Percentiles rank a stretch among this genome's conserved stretches.
These are phyloP conservation scores for Phytophthora gonapodyides DNA, from an alignment of 352 stramenopile genomes.

Conservation along the genomic window DNA sequence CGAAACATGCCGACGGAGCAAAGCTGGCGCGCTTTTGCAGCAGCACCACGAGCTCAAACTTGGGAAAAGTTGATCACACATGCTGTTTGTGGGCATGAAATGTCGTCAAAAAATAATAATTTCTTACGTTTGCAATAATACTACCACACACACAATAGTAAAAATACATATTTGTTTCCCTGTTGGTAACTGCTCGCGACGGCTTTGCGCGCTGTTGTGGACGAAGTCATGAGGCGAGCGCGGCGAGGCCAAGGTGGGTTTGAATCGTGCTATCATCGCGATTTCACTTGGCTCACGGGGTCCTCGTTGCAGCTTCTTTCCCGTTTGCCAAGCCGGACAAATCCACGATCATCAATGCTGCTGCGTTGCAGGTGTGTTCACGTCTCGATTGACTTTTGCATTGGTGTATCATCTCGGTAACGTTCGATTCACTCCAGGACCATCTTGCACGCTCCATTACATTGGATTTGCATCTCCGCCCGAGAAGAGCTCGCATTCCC, in stretches of 20 bases:
- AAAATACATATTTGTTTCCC: no score
- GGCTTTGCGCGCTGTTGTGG: not conserved
- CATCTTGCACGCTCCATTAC: slow-evolving; percentile 61
- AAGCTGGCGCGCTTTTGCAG: no score
- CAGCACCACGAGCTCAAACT: no score
- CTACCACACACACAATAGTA: no score
- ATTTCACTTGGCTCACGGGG: not conserved
- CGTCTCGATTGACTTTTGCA: not conserved
- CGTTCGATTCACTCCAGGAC: slow-evolving; percentile 30
- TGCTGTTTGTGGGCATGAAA: no score
- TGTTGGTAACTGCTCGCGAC: slow-evolving; percentile 18
- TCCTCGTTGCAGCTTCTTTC: slow-evolving; percentile 23
- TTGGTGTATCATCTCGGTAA: not conserved
- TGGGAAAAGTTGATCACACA: no score
- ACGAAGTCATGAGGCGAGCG: slow-evolving; percentile 12
- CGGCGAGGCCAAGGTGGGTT: slow-evolving; percentile 27
- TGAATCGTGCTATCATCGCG: not conserved
- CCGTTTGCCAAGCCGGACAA: slow-evolving; percentile 35
- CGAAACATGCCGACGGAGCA: no score
- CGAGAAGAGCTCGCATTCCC: slow-evolving; percentile 13
- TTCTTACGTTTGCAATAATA: no score
- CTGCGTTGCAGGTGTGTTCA: slow-evolving; percentile 58
- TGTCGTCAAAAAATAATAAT: no score
- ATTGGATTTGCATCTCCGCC: slow-evolving; percentile 40
- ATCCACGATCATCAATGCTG: slow-evolving; percentile 71